Evolutionary conservation across 2,329 filamentous ascomycete species (phyloP).

Genomic region (Colletotrichum spinosum): DNA sequence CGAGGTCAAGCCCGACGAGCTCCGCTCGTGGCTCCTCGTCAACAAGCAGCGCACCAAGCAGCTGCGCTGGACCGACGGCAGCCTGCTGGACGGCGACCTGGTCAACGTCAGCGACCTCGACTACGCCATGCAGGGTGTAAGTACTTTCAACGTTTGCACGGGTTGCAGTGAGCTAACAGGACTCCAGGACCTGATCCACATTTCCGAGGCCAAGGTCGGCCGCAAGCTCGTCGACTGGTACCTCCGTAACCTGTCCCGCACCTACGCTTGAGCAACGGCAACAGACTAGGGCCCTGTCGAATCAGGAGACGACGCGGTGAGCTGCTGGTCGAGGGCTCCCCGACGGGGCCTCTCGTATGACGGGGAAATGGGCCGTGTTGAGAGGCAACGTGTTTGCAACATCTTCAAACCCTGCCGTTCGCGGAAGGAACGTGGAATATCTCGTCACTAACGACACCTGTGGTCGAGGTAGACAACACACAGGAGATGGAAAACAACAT

Average conservation of each 20-base stretch:
- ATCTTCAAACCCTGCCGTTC: slow-evolving; percentile 9
- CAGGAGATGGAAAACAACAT: neutral
- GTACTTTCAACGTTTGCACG: slow-evolving; percentile 43
- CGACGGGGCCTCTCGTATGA: neutral
- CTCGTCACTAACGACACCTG: slow-evolving; percentile 29
- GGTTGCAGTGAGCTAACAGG: slow-evolving; percentile 23
- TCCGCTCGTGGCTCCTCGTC: slow-evolving; percentile 92
- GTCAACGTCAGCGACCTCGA: slow-evolving; percentile 96
- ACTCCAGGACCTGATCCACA: slow-evolving; percentile 90
- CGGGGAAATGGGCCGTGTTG: slow-evolving; percentile 29
- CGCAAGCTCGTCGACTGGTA: slow-evolving; percentile 99
- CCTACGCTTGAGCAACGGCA: slow-evolving; percentile 73
- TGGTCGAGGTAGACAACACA: slow-evolving; percentile 29
- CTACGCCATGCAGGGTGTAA: slow-evolving; percentile 93
- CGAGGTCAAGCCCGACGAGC: slow-evolving; percentile 95
- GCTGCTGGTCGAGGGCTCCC: slow-evolving; percentile 32
- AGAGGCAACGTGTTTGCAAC: slow-evolving; percentile 9
- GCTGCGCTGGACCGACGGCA: slow-evolving; percentile 90
- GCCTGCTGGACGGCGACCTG: slow-evolving; percentile 89
- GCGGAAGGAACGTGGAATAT: neutral
- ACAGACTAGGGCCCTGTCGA: slow-evolving; percentile 14
- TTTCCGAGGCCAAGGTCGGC: slow-evolving; percentile 98
- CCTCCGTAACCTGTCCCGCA: slow-evolving; percentile 93
- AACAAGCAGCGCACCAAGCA: slow-evolving; percentile 99
- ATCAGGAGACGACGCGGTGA: slow-evolving; percentile 24